Percentiles rank a stretch among this genome's conserved stretches.
phyloP scores from a whole-genome alignment of 768 basidiomycete species.

The Hygrocybe punicea region DNA sequence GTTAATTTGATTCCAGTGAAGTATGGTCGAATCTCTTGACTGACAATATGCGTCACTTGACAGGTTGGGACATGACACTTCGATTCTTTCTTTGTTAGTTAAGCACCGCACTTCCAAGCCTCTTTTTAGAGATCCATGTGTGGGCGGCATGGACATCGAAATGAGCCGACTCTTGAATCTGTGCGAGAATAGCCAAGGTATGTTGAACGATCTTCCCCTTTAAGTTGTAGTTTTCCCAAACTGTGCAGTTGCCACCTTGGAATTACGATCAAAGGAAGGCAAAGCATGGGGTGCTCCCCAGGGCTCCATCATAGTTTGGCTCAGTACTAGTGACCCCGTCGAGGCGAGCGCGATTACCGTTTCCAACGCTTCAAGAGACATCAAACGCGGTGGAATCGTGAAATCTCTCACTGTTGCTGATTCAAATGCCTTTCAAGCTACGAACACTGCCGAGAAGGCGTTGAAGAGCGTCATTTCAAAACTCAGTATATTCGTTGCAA shows the following conservation, averaged over 20 bases:
- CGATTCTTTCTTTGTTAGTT: neutral
- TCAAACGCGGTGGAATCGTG: neutral
- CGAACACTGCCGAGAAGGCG: too few species aligned
- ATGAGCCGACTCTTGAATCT: too few species aligned
- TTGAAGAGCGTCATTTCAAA: too few species aligned
- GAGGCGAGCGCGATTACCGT: neutral
- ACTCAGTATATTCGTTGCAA: too few species aligned
- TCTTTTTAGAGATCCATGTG: neutral
- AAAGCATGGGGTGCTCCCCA: neutral
- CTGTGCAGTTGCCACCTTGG: neutral
- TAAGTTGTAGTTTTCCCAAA: too few species aligned
- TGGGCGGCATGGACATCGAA: too few species aligned
- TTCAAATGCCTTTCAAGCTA: neutral
- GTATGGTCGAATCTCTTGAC: too few species aligned
- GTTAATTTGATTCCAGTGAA: neutral
- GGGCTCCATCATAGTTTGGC: neutral
- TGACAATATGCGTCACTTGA: too few species aligned
- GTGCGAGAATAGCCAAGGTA: neutral
- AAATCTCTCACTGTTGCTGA: neutral
- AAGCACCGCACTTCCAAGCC: neutral
- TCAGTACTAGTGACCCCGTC: neutral
- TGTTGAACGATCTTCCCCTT: neutral
- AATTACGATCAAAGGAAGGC: neutral
- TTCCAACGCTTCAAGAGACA: neutral
- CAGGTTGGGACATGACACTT: neutral